A percentile compares a stretch with the other conserved stretches of the same genome.
These are phyloP conservation scores for Datura wrightii DNA, from an alignment of 257 asterid species.

Conservation along the genomic window DNA sequence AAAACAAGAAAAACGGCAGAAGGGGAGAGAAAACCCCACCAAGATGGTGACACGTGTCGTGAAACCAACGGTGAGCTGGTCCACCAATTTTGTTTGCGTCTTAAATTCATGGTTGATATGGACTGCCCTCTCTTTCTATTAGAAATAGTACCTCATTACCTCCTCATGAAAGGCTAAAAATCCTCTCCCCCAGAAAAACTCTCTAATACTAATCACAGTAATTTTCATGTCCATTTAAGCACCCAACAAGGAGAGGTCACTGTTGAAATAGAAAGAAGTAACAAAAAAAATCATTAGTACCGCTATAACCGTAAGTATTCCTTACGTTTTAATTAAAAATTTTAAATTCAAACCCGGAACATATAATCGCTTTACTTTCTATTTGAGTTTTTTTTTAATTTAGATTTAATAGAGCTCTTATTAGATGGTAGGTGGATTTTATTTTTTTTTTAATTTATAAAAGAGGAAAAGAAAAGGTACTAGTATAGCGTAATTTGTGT, in stretches of 20 bases:
- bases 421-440: too few relatives aligned
- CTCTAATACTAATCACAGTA: constrained; percentile 29
- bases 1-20: constrained; percentile 57
- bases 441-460: too few relatives aligned
- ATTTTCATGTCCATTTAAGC: constrained; percentile 22
- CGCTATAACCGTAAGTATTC: accelerated
- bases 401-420: too few relatives aligned
- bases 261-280: background rate
- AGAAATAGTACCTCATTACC: constrained; percentile 48
- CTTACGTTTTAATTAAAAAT: background rate
- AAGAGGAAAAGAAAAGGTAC: background rate
- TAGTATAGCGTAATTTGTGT: constrained; percentile 26
- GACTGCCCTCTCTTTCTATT: constrained; percentile 35
- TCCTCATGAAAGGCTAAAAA: background rate
- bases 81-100: constrained; percentile 52
- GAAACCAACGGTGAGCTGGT: constrained; percentile 35
- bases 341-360: background rate
- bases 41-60: constrained; percentile 52
- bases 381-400: too few relatives aligned
- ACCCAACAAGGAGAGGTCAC: constrained; percentile 65
- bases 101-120: constrained; percentile 45
- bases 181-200: constrained; percentile 37
- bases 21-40: background rate
- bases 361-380: too few relatives aligned
- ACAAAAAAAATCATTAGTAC: background rate